phyloP scores from a whole-genome alignment of 805 yeast species.

The Candida patagonica region DNA sequence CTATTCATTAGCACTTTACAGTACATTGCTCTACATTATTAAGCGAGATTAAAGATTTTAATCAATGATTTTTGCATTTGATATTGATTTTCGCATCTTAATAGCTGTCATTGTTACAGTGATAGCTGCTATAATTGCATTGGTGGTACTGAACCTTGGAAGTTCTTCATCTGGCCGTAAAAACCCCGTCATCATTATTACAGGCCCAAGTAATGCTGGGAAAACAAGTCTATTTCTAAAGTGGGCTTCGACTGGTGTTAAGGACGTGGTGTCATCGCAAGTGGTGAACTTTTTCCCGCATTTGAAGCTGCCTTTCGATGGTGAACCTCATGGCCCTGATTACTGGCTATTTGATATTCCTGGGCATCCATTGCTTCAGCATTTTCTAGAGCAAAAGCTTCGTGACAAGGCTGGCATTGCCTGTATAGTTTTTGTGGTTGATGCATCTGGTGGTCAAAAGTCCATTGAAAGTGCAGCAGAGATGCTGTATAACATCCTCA shows the following conservation, averaged over 20 bases:
- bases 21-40: no score
- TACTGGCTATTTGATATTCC: slow-evolving; percentile 71
- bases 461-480: slow-evolving; percentile 46
- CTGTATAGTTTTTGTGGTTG: slow-evolving; percentile 73
- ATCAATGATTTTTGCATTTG: no score
- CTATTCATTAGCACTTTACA: no score
- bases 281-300: slow-evolving; percentile 34
- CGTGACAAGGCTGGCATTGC: slow-evolving; percentile 33
- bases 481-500: slow-evolving; percentile 49
- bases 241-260: slow-evolving; percentile 24
- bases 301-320: slow-evolving; percentile 34
- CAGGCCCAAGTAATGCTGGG: slow-evolving; percentile 59
- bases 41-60: no score
- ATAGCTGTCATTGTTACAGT: not conserved
- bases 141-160: not conserved
- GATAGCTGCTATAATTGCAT: slow-evolving; percentile 4
- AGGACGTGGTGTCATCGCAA: slow-evolving; percentile 40
- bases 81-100: no score
- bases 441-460: slow-evolving; percentile 50
- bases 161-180: not conserved
- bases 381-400: slow-evolving; percentile 32
- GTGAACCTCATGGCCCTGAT: slow-evolving; percentile 24
- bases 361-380: slow-evolving; percentile 71
- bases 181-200: slow-evolving; percentile 48
- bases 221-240: slow-evolving; percentile 48